These are phyloP conservation scores for Emmonsiellopsis sp. DNA, from an alignment of 2,329 filamentous ascomycete species.

Conservation along the genomic window DNA sequence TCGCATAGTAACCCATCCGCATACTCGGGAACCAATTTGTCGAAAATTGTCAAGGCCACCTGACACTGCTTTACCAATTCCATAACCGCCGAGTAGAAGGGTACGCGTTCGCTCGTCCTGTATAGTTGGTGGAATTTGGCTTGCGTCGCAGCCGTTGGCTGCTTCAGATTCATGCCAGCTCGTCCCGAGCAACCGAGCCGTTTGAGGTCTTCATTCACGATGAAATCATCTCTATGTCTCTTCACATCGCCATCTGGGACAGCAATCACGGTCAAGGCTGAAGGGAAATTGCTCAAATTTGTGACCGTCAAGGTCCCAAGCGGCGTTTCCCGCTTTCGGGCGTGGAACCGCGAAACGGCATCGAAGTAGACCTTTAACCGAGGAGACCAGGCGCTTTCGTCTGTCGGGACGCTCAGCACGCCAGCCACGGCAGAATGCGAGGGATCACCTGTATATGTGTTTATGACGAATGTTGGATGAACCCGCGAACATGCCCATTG, in stretches of 20 bases:
- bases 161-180: conserved; percentile 70
- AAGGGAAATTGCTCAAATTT: conserved; percentile 85
- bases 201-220: conserved; percentile 92
- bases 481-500: conserved; percentile 93
- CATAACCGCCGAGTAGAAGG: conserved; percentile 67
- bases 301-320: conserved; percentile 87
- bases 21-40: conserved; percentile 77
- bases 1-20: conserved; percentile 90
- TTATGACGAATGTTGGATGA: conserved; percentile 84
- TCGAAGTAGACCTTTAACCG: conserved; percentile 76
- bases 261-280: conserved; percentile 80
- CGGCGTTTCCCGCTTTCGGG: conserved; percentile 69
- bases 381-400: conserved; percentile 71
- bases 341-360: conserved; percentile 76
- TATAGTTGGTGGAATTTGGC: conserved; percentile 91
- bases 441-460: conserved; percentile 82
- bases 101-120: conserved; percentile 72
- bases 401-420: conserved; percentile 70
- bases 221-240: conserved; percentile 72
- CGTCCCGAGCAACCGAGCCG: conserved; percentile 84
- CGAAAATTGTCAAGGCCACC: conserved; percentile 77
- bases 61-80: conserved; percentile 91
- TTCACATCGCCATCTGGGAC: conserved; percentile 79
- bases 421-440: conserved; percentile 70
- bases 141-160: conserved; percentile 70